Evolutionary conservation across 2,329 filamentous ascomycete species (phyloP), one percentile per base, ranked within the genome.

Genomic region (Cladorrhinum sp.): DNA sequence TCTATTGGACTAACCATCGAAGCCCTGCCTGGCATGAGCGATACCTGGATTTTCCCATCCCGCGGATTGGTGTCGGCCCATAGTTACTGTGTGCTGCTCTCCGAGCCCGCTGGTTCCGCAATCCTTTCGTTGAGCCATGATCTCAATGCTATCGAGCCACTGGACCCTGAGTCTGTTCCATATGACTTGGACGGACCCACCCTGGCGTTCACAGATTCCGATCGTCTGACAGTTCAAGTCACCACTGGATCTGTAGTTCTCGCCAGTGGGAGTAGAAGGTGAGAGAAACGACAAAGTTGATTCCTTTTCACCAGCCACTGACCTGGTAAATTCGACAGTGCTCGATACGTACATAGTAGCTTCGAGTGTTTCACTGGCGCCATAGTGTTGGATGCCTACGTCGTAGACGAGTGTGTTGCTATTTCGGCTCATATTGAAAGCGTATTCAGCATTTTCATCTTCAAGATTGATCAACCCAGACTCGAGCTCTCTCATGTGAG

Each of bases 1-100:
- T 85, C 82, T 59, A 84, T 91, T 65, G 85, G 83, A 1, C 68
- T 85, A 4, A 81, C 85, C 22, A 75, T 86, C 10, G 80, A 83
- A 22, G 81, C 78, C 49, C 75, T 74, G 7, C 75, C 76, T 6
- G 76, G 78, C 1, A 77, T 85, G 29, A 80, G 77, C 55, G 76
- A 79, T 52, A 80, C 78, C 16, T 88, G 85, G 84, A 74, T 80
- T 12, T 77, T 87, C 29, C 72, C 71, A 1, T 66, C 62, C 8
- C 32, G 50, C n/a, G 67, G 70, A 5, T 62, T 67, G n/a, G 71
- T n/a, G 12, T 41, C 10, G 2, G 23, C 12, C 5, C 13, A 56
- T 1, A 63, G 73, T 1, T 75, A 75, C 59, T 71, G 76, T 18
- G 70, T 81, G 12, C 69, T 86, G 1, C 62, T 85, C 3, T 79